Evolutionary conservation across 208 protist species (phyloP).

Genomic region (Leptomonas pyrrhocoris): DNA sequence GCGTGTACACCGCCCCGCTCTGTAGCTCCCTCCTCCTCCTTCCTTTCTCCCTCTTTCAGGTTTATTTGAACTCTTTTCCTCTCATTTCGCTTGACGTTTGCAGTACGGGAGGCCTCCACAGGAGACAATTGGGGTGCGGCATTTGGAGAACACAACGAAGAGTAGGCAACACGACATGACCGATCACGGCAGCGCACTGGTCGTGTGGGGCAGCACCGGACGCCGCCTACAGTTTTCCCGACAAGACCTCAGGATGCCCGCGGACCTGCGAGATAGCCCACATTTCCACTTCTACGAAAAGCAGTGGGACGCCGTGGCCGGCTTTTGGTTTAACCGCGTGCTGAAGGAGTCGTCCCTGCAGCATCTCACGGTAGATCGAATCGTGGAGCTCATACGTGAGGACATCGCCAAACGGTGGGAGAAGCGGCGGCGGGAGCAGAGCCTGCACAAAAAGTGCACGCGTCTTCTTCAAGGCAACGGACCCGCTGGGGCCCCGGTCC

Average conservation of each 20-base stretch:
- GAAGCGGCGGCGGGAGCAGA: constrained; percentile 47
- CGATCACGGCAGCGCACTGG: constrained; percentile 42
- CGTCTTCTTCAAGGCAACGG: constrained; percentile 42
- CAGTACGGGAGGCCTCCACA: no score
- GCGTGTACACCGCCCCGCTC: not conserved
- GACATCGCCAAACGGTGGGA: constrained; percentile 77
- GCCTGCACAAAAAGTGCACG: constrained; percentile 70
- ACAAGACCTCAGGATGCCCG: constrained; percentile 75
- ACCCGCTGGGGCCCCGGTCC: constrained; percentile 54
- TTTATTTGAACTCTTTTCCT: no score
- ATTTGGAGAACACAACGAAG: not conserved
- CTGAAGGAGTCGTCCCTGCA: constrained; percentile 73
- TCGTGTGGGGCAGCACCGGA: constrained; percentile 83
- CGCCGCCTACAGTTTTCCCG: constrained; percentile 67
- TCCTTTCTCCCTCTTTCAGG: no score
- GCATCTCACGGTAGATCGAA: constrained; percentile 52
- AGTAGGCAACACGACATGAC: constrained; percentile 11
- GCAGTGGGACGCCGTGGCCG: constrained; percentile 74
- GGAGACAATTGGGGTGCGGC: no score
- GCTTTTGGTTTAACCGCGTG: constrained; percentile 82
- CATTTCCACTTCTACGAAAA: constrained; percentile 78
- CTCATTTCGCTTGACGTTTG: no score
- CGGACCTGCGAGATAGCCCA: constrained; percentile 39
- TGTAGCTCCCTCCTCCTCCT: no score
- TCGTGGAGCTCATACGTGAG: constrained; percentile 57